These are phyloP conservation scores for Albugo laibachii DNA, from an alignment of 352 stramenopile genomes.

Conservation along the genomic window DNA sequence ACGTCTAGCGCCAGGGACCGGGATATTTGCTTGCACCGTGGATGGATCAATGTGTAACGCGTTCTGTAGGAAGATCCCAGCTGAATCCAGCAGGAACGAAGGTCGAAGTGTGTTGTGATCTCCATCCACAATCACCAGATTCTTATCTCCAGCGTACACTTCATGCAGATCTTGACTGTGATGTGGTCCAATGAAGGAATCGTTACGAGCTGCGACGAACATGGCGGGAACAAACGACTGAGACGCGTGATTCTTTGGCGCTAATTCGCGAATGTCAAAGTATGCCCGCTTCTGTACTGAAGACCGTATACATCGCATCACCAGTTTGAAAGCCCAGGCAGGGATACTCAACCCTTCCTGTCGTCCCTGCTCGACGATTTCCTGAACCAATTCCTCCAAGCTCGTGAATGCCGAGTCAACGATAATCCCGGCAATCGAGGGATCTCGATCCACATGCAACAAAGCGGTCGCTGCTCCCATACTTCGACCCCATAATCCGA, in stretches of 20 bases:
- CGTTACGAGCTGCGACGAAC: slow-evolving; percentile 87
- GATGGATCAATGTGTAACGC: slow-evolving; percentile 66
- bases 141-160: slow-evolving; percentile 95
- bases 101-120: slow-evolving; percentile 94
- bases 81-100: slow-evolving; percentile 90
- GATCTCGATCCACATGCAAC: slow-evolving; percentile 93
- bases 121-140: slow-evolving; percentile 93
- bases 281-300: slow-evolving; percentile 83
- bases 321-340: slow-evolving; percentile 80
- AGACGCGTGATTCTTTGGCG: slow-evolving; percentile 74
- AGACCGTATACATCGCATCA: slow-evolving; percentile 79
- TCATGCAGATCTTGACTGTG: slow-evolving; percentile 68
- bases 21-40: slow-evolving; percentile 10
- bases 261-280: slow-evolving; percentile 67
- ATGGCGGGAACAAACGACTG: slow-evolving; percentile 93
- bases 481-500: slow-evolving; percentile 93
- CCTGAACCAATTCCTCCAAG: slow-evolving; percentile 88
- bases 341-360: slow-evolving; percentile 86
- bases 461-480: slow-evolving; percentile 97
- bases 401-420: slow-evolving; percentile 95
- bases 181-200: slow-evolving; percentile 88
- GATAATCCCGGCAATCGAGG: slow-evolving; percentile 92
- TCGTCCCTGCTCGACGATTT: slow-evolving; percentile 92
- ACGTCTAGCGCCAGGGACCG: too few species aligned
- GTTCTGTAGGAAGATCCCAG: slow-evolving; percentile 91